Conservation (phyloP, 495 filamentous ascomycete genomes). For the Wilcoxina mikolae region DNA sequence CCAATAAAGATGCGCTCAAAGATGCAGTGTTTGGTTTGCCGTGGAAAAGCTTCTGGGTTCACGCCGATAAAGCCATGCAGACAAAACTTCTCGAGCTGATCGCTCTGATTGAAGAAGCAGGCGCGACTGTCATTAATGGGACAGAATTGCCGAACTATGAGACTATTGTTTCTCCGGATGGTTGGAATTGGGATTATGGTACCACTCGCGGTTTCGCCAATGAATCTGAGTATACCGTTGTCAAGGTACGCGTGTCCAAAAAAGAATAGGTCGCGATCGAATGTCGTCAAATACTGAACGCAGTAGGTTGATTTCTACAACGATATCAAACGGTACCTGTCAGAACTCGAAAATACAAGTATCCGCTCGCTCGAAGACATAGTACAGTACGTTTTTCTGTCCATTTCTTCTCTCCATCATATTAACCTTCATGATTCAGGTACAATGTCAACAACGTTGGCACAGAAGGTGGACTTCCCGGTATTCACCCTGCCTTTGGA, state of each 20-base stretch:
- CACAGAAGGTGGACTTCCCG: conserved; percentile 53
- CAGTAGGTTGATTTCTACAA: conserved; percentile 72
- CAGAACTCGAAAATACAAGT: conserved; percentile 47
- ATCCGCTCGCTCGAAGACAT: conserved; percentile 53
- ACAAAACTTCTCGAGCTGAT: conserved; percentile 39
- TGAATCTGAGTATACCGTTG: conserved; percentile 54
- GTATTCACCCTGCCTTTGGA: conserved; percentile 48
- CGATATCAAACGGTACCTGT: conserved; percentile 50
- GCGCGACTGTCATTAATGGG: conserved; percentile 53
- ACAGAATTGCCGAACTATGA: conserved; percentile 51
- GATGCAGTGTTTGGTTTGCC: conserved; percentile 55
- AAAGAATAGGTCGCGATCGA: too few relatives aligned
- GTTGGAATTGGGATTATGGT: conserved; percentile 63
- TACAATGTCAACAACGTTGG: conserved; percentile 53
- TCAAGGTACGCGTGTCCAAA: too few relatives aligned
- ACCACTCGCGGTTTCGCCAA: conserved; percentile 47
- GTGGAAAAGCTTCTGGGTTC: conserved; percentile 53
- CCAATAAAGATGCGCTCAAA: conserved; percentile 38
- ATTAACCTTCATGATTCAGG: too few relatives aligned
- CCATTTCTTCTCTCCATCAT: too few relatives aligned
- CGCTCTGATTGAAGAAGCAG: conserved; percentile 40
- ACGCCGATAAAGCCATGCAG: conserved; percentile 40
- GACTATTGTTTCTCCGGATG: conserved; percentile 44
- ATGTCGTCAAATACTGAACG: too few relatives aligned
- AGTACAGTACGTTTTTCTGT: conserved; percentile 31